Base-by-base conservation (phyloP, 768 basidiomycete species). In the Hericium coralloides region DNA sequence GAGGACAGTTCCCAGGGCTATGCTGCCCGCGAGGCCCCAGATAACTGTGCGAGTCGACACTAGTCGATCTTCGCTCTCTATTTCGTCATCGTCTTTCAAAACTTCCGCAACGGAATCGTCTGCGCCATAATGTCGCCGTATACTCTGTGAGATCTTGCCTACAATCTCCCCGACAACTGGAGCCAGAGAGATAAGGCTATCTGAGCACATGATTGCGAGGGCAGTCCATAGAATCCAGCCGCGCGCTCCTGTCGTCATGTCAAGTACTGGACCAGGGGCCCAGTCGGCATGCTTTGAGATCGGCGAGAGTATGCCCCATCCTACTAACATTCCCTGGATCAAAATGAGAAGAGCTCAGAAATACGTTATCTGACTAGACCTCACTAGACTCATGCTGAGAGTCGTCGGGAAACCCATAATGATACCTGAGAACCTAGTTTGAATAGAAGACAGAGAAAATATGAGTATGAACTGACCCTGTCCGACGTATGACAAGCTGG, bases 361-460 rank as follows among this genome's bases (percentile, higher is more conserved):
- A 14, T 45, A 6, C 39, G 58, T 23, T 17, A 17, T 17, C 10
- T 23, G 52, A 59, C 38, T 14, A 14, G 17, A 20, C 69, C 78
- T 66, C 64, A 90, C 91, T 57, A 93, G 69, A 62, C 87, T 95
- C 95, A 98, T 98, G 67, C 89, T 90, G 38, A 95, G 64, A 0
- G 95, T 95, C 0, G 92, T 95, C 0, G 93, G 89, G 65, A 95
- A 92, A 4, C 95, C 95, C 95, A 98, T 98, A 64, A 98, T 98
- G 59, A 98, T 93, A 5, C 93, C 90, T 87, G 53, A 38, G 25
- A 38, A 20, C 25, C 55, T 51, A n/a, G 15, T 54, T 22, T 31
- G 31, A 55, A 54, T 52, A 39, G 22, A 55, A 50, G 51, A 2
- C 3, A 2, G 37, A 15, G 22, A 2, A 45, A 15, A 14, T 23